Conservation (phyloP, 208 protist genomes). For the Lotmaria passim region DNA sequence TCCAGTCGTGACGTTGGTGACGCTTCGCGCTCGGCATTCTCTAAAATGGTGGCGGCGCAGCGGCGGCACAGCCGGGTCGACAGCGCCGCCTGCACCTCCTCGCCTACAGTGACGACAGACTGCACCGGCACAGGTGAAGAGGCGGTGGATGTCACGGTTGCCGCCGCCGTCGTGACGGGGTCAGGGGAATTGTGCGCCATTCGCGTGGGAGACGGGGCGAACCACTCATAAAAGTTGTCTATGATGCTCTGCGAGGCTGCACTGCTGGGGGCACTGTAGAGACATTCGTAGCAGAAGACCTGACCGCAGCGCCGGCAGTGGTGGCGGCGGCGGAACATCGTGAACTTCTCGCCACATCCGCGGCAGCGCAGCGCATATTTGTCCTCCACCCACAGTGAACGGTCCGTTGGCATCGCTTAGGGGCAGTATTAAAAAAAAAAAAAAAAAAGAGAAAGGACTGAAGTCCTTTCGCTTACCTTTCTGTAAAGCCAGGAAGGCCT, state of each 20-base stretch:
- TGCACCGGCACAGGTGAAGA: neutral
- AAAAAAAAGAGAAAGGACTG: neutral
- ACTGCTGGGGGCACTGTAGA: slow-evolving; percentile 30
- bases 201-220: slow-evolving; percentile 12
- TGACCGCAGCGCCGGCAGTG: slow-evolving; percentile 86
- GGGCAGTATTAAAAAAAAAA: neutral
- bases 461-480: neutral
- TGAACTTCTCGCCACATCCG: slow-evolving; percentile 64
- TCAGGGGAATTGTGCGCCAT: neutral
- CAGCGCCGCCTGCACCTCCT: slow-evolving; percentile 18
- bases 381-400: slow-evolving; percentile 83
- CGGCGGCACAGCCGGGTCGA: slow-evolving; percentile 36
- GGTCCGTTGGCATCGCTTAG: slow-evolving; percentile 39
- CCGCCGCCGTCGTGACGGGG: neutral
- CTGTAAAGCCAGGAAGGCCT: too few species aligned
- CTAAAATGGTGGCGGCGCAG: slow-evolving; percentile 39
- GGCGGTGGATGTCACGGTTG: neutral
- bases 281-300: slow-evolving; percentile 78
- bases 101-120: neutral
- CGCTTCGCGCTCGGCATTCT: slow-evolving; percentile 26
- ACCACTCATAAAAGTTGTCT: slow-evolving; percentile 27
- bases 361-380: slow-evolving; percentile 68
- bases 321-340: slow-evolving; percentile 67
- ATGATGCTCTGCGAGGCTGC: slow-evolving; percentile 21
- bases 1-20: slow-evolving; percentile 10